Conservation (phyloP, 768 basidiomycete genomes). For the Mycena maculata region DNA sequence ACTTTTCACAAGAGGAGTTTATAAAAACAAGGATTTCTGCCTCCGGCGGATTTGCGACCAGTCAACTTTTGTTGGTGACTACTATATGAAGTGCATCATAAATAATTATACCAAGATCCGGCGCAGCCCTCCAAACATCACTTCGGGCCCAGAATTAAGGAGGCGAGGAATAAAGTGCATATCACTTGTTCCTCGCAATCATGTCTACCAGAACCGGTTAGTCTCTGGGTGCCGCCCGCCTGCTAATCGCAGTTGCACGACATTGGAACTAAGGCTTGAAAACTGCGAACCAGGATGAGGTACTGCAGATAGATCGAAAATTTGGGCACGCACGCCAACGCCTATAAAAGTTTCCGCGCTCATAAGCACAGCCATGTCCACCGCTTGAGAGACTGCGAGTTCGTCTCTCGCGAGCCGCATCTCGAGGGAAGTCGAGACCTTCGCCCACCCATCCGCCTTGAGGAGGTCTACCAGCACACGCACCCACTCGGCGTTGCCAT, state of each 20-base stretch:
- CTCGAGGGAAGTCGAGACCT: constrained; percentile 14
- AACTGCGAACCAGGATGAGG: background rate
- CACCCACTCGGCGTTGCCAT: constrained; percentile 8
- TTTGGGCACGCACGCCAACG: constrained; percentile 9
- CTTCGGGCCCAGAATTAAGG: too few species aligned
- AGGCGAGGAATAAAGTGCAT: too few species aligned
- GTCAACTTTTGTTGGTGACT: too few species aligned
- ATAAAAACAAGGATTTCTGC: too few species aligned
- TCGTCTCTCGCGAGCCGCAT: constrained; percentile 20
- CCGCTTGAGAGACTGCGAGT: constrained; percentile 18
- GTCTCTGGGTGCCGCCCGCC: constrained; percentile 9
- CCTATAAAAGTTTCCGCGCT: constrained; percentile 28
- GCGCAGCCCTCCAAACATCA: too few species aligned
- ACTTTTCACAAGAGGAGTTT: too few species aligned
- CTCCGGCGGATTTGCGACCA: too few species aligned
- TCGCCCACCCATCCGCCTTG: constrained; percentile 1
- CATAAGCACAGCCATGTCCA: constrained; percentile 26
- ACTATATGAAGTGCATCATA: too few species aligned
- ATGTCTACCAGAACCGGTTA: constrained; percentile 27
- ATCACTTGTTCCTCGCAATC: too few species aligned
- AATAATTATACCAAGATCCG: too few species aligned
- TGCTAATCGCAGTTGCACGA: constrained; percentile 23
- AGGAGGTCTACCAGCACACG: background rate
- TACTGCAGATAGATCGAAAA: background rate
- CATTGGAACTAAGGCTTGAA: constrained; percentile 28